Conservation (phyloP, 441 rosid species). For the Caryocar brasiliense region DNA sequence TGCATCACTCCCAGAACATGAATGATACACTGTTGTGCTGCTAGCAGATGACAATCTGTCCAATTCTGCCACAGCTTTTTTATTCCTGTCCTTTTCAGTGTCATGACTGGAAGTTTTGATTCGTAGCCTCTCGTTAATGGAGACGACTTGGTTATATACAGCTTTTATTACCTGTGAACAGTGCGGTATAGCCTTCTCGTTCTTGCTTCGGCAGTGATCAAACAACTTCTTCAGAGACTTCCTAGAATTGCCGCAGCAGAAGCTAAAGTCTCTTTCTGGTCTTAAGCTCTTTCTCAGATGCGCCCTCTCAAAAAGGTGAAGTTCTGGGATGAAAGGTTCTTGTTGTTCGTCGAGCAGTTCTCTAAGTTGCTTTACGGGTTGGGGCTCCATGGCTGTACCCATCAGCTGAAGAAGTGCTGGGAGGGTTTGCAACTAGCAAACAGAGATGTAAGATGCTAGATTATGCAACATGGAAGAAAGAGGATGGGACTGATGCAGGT, state of each 20-base stretch:
- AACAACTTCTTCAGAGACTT: conserved; percentile 10
- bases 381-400: conserved; percentile 15
- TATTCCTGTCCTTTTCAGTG: conserved; percentile 6
- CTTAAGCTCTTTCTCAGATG: conserved; percentile 5
- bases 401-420: conserved; percentile 12
- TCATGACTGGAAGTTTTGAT: conserved; percentile 6
- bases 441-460: not conserved
- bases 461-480: not conserved
- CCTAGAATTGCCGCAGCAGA: conserved; percentile 16
- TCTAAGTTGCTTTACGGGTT: conserved; percentile 28
- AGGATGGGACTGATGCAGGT: conserved; percentile 5
- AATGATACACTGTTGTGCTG: conserved; percentile 27
- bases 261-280: not conserved
- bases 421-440: not conserved
- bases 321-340: conserved; percentile 43
- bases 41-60: conserved; percentile 28
- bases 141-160: conserved; percentile 16
- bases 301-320: conserved; percentile 34
- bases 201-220: conserved; percentile 5
- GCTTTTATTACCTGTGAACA: conserved; percentile 21
- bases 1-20: conserved; percentile 25
- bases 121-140: conserved; percentile 11
- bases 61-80: conserved; percentile 16
- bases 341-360: conserved; percentile 49
- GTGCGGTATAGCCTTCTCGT: conserved; percentile 15